Evolutionary conservation across 305 asterid genomes (phyloP), one percentile per base, ranked within the genome.

Genomic region (Fraxinus sp.): DNA sequence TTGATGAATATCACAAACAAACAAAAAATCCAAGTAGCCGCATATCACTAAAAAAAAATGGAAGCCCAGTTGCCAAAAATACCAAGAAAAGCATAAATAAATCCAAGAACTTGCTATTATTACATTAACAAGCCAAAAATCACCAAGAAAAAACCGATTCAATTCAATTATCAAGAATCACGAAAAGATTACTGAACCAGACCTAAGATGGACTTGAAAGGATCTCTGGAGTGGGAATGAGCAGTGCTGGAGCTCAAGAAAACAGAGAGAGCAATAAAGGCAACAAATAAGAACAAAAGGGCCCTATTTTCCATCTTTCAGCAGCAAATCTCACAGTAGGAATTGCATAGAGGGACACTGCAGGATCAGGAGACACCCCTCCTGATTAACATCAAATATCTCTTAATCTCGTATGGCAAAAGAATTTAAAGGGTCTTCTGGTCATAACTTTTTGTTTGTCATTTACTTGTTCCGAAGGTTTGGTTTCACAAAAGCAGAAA

Each of bases 171-270:
- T 24, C 77, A 78, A 80, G 80, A 84, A 77, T 59, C 76, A 13
- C 39, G 16, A 81, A 76, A 16, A 79, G 81, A 74, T 79, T 36
- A 80, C 77, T 26, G 46, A 35, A 81, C 78, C 93, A 55, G 80
- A 95, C 98, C 98, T 79, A 87, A 83, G 66, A 92, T 78, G 77
- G 94, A 87, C 78, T 87, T 85, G 83, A 89, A 85, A 77, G 93
- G 87, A 52, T 93, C 94, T 79, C 82, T 79, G 52, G 93, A 79
- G 81, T 78, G 87, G 82, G 57, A 86, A 86, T 86, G 93, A 85
- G 88, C 93, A 8, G 73, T 77, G 39, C 82, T 79, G 49, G 89
- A 85, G 83, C 84, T 80, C 86, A 88, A 85, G 83, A 86, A 88
- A 86, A 88, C 64, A 85, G 91, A 84, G 86, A 89, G 36, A 83